Base-by-base conservation (phyloP, 441 rosid species). In the Aleurites moluccanus region DNA sequence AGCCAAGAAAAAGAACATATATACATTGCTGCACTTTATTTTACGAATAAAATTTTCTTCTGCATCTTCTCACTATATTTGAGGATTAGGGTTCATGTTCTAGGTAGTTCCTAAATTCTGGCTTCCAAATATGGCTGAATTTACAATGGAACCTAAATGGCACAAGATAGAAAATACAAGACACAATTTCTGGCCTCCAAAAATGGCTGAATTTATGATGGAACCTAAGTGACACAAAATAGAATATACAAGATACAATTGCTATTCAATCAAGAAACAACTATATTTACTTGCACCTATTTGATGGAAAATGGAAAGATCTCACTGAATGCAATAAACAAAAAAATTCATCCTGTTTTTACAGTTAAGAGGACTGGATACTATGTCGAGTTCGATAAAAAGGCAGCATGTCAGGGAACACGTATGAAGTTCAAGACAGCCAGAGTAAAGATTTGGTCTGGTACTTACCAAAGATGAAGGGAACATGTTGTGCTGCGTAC, bases 321-420 rank as follows among this genome's bases (percentile, higher is more conserved):
- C 10, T 38, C 38, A 18, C 28, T 21, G 60, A 56, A 49, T 23
- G 16, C 49, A 47, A 35, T 8, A 23, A 38, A 30, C 2, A 30
- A 23, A 52, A 33, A 27, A 67, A 40, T 56, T 27, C 10, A 16
- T 44, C 50, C 4, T 40, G 20, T 38, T 66, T 33, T 10, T 49
- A 47, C 81, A 84, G 89, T 73, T 86, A n/a, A 61, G 91, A 88
- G 70, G 89, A 88, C 70, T 84, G 91, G 91, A 89, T 88, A 72
- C 83, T 86, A 20, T 86, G 89, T 72, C 79, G 87, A 77, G 86
- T 86, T 64, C 79, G 83, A 74, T 78, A 80, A 57, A 88, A 73
- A 61, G 72, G 75, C 67, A 62, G 73, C 70, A 80, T 18, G 23
- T 50, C 66, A 8, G 76, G 73, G 68, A 78, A 52, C 78, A 45